Percentiles rank a stretch among this genome's conserved stretches.
These are phyloP conservation scores for Clavariopsis aquatica DNA, from an alignment of 495 filamentous ascomycete genomes.

Conservation along the genomic window DNA sequence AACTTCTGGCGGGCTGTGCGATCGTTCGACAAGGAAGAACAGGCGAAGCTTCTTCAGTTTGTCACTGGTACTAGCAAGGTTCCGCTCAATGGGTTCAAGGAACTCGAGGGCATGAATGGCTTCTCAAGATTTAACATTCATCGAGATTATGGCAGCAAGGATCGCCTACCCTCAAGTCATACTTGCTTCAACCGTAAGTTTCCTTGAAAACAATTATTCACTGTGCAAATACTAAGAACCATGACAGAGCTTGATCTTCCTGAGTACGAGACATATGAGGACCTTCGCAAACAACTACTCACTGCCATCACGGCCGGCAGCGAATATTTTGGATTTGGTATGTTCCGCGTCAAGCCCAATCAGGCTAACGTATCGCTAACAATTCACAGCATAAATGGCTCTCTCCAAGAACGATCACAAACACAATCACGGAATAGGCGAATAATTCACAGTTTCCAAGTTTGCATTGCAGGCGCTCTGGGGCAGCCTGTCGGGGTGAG, in stretches of 20 bases:
- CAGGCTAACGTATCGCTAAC: background rate
- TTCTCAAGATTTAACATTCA: conserved; percentile 99
- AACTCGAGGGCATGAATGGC: conserved; percentile 99
- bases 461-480: conserved; percentile 23
- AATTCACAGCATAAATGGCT: no score
- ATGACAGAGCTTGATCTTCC: conserved; percentile 91
- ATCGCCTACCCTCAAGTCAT: conserved; percentile 91
- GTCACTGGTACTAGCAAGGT: conserved; percentile 99
- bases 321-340: conserved; percentile 99
- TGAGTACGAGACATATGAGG: conserved; percentile 96
- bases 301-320: conserved; percentile 93
- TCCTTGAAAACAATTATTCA: conserved; percentile 37
- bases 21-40: conserved; percentile 98
- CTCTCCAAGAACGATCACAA: background rate
- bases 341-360: conserved; percentile 35
- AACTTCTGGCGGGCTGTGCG: conserved; percentile 99
- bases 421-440: background rate
- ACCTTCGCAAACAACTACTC: conserved; percentile 79
- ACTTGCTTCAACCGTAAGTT: conserved; percentile 99
- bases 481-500: conserved; percentile 4
- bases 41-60: conserved; percentile 95
- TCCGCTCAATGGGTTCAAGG: conserved; percentile 97
- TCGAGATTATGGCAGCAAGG: conserved; percentile 96
- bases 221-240: conserved; percentile 16
- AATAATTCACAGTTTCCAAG: background rate